These are phyloP conservation scores for Leptographium flavum DNA, from an alignment of 2,329 filamentous ascomycete genomes.

Conservation along the genomic window DNA sequence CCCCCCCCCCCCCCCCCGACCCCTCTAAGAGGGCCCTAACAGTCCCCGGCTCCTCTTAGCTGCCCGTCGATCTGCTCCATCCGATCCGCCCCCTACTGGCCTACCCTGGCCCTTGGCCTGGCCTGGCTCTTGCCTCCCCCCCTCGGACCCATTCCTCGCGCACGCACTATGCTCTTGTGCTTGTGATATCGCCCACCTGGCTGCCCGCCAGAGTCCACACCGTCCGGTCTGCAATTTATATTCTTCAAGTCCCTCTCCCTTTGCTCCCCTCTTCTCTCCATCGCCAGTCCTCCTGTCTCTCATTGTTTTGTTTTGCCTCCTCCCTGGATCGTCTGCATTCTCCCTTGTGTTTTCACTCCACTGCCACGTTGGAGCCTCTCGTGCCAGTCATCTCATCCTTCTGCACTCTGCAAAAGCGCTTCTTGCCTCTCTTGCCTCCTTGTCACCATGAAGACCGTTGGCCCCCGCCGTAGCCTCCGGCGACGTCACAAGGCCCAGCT, in stretches of 20 bases:
- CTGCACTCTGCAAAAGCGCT: too few relatives aligned
- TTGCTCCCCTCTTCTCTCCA: conserved; percentile 1
- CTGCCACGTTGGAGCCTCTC: not conserved
- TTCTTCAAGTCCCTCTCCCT: conserved; percentile 1
- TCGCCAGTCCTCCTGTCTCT: not conserved
- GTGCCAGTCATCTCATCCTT: too few relatives aligned
- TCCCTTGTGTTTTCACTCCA: not conserved
- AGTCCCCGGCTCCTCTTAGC: not conserved
- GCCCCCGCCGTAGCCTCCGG: conserved; percentile 4
- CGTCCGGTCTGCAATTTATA: not conserved
- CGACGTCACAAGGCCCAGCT: not conserved
- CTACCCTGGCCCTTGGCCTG: too few relatives aligned
- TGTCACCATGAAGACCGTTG: conserved; percentile 4
- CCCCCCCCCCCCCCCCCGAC: not conserved
- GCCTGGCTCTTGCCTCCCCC: too few relatives aligned
- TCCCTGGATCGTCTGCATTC: not conserved
- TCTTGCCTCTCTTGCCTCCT: not conserved
- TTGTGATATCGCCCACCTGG: not conserved
- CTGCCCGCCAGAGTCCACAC: not conserved
- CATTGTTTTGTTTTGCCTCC: not conserved
- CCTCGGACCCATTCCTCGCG: not conserved
- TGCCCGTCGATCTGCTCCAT: conserved; percentile 1
- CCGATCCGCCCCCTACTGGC: not conserved
- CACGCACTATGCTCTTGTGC: not conserved
- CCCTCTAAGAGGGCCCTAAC: too few relatives aligned